A percentile compares a stretch with the other conserved stretches of the same genome.
phyloP scores from a whole-genome alignment of 495 filamentous ascomycete genomes.

The Penicillium waksmanii region DNA sequence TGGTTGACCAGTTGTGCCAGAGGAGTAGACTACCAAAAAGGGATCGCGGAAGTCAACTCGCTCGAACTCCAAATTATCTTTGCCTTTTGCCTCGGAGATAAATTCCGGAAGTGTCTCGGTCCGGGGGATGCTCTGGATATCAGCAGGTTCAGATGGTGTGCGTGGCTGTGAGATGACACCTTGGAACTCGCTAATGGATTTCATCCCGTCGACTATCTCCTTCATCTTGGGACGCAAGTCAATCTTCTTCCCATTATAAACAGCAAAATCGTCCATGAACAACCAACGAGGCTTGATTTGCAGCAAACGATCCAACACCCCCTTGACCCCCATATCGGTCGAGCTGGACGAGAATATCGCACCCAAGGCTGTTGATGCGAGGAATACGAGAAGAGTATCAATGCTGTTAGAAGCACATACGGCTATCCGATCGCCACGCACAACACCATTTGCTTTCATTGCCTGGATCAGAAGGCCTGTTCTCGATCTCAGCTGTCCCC shows the following conservation, averaged over 20 bases:
- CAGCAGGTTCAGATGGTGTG: constrained; percentile 57
- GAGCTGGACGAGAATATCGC: constrained; percentile 71
- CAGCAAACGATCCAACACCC: constrained; percentile 71
- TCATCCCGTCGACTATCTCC: constrained; percentile 65
- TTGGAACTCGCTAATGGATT: constrained; percentile 58
- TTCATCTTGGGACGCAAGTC: constrained; percentile 74
- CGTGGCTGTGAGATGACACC: constrained; percentile 69
- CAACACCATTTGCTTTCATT: constrained; percentile 63
- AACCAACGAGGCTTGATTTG: constrained; percentile 74
- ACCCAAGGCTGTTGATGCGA: constrained; percentile 67
- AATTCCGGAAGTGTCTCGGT: constrained; percentile 58
- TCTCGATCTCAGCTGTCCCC: constrained; percentile 59
- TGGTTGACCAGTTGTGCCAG: constrained; percentile 77
- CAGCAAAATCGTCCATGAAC: constrained; percentile 76
- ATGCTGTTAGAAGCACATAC: constrained; percentile 73
- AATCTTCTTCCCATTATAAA: constrained; percentile 77
- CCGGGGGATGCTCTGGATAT: constrained; percentile 58
- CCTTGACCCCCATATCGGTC: constrained; percentile 80
- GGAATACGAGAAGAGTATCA: constrained; percentile 68
- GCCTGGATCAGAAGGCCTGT: constrained; percentile 63
- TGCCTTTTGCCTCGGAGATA: constrained; percentile 42
- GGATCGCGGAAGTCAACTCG: constrained; percentile 58
- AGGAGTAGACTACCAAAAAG: constrained; percentile 75
- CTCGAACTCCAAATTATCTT: constrained; percentile 54
- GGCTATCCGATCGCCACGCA: constrained; percentile 71